Base-by-base conservation (phyloP, 495 filamentous ascomycete genomes). In the Talaromyces thailandensis region DNA sequence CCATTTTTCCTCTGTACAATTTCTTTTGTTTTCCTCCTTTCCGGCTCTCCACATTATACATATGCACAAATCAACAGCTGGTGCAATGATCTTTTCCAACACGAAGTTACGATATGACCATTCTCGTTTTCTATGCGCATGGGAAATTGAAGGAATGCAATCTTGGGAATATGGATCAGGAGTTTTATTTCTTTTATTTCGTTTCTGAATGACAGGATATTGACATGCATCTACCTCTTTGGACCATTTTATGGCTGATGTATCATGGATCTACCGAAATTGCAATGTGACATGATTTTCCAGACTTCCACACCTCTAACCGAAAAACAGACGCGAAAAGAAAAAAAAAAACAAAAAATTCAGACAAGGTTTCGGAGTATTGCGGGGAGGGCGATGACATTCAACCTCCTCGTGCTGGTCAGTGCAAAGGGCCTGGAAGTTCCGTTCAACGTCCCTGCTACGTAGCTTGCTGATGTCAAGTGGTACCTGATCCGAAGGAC, bases 101-200 rank as follows among this genome's bases (percentile, higher is more conserved):
- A 48, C 43, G 43, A 48, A 48, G 43, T 48, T 48, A 48, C n/a
- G 43, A 48, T 21, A 48, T 48, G 43, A 21, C 5, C 21, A 8
- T 48, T 48, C 21, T 48, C 16, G 18, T 48, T 21, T 48, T 48
- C 6, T 21, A 48, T 40, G 35, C 35, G 35, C 35, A 40, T 21
- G 43, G 43, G 43, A 23, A 21, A 48, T 48, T 48, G 43, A 48
- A 48, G 43, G 43, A 21, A 48, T 48, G 43, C 43, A 48, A 18
- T 48, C 21, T 8, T 48, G n/a, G 65, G 60, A 63, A 60, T 23
- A 64, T 62, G 53, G 32, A 58, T 56, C 50, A 32, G 62, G 63
- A 62, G 63, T 51, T 67, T 43, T 14, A 48, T 63, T 45, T 53
- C 53, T 65, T 66, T 58, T 45, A 68, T 67, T 57, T 56, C 62